Evolutionary conservation across 805 yeast genomes (phyloP), one percentile per base, ranked within the genome.

Genomic region (Priceomyces castillae): DNA sequence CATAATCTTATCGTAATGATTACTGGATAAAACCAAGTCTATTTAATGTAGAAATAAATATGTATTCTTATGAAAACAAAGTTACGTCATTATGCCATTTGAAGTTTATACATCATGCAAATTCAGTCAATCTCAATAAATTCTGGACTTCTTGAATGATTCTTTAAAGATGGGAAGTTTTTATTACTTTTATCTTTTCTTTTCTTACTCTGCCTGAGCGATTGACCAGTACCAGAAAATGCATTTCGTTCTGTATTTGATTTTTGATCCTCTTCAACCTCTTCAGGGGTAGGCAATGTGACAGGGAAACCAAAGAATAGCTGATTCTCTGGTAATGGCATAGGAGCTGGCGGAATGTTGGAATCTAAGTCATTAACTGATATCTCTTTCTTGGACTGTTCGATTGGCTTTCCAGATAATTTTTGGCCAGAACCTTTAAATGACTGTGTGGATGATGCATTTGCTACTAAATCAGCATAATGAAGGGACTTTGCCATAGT

Each of bases 221-320:
- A 75, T 53, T 85, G 86, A 0, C 97, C 97, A 45, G 74, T 72
- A 0, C 96, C 96, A 1, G 48, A 48, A 57, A 78, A 88, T 42
- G 59, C 56, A 10, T 52, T 45, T n/a, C 61, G 56, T 4, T 57
- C 63, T 3, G 57, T 59, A 1, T 58, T 68, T 4, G 63, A 65
- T 17, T 65, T 76, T 6, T 39, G 41, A 25, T 52, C 61, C 19
- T 53, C 53, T 19, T 62, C 65, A 3, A 50, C 42, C 14, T 43
- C 55, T 38, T 65, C 67, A 3, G 62, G 65, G 1, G 61, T 57
- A 2, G 76, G 74, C 40, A 68, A 76, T 15, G 73, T 71, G 4
- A 85, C 78, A 0, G 98, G 97, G 60, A 83, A 94, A 0, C 99
- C 99, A 61, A 94, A 90, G 58, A 94, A 94, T 11, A 94, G 71